Conservation (phyloP, 148 eudicot species). For the Rhododendron kiyosumense region DNA sequence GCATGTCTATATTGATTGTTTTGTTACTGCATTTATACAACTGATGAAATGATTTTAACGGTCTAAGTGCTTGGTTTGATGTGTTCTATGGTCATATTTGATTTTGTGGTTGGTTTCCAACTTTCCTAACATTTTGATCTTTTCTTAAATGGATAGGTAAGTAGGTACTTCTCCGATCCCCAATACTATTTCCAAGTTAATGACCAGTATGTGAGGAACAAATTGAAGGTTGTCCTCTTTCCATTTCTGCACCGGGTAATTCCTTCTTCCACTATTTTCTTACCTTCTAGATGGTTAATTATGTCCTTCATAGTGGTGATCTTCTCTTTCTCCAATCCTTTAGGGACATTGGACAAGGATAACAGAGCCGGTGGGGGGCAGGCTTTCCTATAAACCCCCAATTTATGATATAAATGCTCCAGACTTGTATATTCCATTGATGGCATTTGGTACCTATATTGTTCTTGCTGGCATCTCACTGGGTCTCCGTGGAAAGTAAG, state of each 20-base stretch:
- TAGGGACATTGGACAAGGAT: conserved; percentile 98
- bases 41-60: neutral
- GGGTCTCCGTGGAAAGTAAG: conserved; percentile 95
- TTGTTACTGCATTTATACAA: neutral
- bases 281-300: neutral
- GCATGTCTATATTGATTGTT: neutral
- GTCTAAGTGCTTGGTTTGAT: neutral
- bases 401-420: conserved; percentile 90
- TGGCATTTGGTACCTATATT: conserved; percentile 94
- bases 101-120: neutral
- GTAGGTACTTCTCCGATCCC: conserved; percentile 86
- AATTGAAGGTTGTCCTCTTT: conserved; percentile 84
- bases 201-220: conserved; percentile 93
- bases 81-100: neutral
- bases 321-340: neutral
- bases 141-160: conserved; percentile 45
- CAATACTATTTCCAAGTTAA: conserved; percentile 98
- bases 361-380: conserved; percentile 94
- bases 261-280: neutral
- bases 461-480: conserved; percentile 73
- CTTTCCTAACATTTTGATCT: neutral
- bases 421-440: conserved; percentile 84
- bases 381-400: conserved; percentile 94
- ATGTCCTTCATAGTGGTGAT: neutral
- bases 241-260: conserved; percentile 95